phyloP scores from a whole-genome alignment of 169 alveolate species.

The Neospora caninum region DNA sequence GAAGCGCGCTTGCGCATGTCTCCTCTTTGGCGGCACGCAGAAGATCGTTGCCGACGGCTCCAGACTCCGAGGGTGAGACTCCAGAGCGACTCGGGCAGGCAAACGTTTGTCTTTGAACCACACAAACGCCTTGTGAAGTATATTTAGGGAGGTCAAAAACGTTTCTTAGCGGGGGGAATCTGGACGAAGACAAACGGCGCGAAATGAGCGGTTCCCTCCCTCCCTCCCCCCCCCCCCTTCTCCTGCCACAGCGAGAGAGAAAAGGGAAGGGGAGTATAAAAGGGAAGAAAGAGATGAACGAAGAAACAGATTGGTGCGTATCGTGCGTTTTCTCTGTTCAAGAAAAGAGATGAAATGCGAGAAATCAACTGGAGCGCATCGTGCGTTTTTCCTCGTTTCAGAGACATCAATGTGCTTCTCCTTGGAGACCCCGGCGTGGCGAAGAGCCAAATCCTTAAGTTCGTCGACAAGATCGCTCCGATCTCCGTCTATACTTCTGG shows the following conservation, averaged over 20 bases:
- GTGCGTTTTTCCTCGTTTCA: neutral
- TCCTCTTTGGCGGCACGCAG: conserved; percentile 98
- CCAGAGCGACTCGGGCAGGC: neutral
- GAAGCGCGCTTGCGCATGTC: conserved; percentile 97
- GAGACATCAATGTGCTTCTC: conserved; percentile 83
- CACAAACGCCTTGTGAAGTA: no score
- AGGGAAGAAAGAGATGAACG: neutral
- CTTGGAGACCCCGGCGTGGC: conserved; percentile 99
- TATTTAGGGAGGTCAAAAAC: no score
- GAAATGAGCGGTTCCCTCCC: no score
- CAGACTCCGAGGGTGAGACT: conserved; percentile 94
- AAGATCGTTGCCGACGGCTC: conserved; percentile 96
- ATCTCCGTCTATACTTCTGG: conserved; percentile 97
- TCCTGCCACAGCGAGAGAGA: no score
- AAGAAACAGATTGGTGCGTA: neutral
- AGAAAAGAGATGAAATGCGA: neutral
- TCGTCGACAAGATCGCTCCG: conserved; percentile 97
- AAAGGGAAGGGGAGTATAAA: neutral
- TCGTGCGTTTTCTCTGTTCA: neutral
- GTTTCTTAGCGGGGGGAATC: no score
- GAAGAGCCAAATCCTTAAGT: conserved; percentile 81
- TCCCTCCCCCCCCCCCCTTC: neutral
- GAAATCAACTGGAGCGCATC: neutral
- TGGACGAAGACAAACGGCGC: no score
- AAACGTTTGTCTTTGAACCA: no score